Conservation (phyloP, 441 rosid species). For the Corymbia citriodora region DNA sequence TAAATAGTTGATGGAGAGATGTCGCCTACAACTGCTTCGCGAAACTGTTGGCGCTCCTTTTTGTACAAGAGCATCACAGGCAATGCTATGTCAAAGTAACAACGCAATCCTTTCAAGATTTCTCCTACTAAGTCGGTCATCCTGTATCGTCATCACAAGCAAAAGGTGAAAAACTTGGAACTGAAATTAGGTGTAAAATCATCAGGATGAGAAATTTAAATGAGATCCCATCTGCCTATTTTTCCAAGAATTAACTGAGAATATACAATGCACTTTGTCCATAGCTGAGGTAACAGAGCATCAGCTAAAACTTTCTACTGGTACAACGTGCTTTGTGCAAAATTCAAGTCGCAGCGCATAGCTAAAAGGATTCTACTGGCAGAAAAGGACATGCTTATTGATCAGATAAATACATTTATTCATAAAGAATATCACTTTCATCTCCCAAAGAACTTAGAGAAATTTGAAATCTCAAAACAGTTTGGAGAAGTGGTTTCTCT, state of each 20-base stretch:
- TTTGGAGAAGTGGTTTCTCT: neutral
- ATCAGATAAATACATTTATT: neutral
- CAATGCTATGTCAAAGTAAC: constrained; percentile 91
- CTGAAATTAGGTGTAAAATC: neutral
- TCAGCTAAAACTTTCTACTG: neutral
- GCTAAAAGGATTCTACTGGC: neutral
- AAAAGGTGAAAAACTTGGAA: neutral
- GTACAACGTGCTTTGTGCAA: neutral
- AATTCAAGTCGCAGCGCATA: neutral
- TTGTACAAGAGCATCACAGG: constrained; percentile 79
- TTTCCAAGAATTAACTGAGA: neutral
- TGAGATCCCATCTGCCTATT: neutral
- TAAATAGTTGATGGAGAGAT: constrained; percentile 84
- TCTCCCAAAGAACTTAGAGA: neutral
- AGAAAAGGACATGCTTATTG: neutral
- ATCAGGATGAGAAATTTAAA: neutral
- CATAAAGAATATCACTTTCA: neutral
- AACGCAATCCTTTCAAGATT: constrained; percentile 79
- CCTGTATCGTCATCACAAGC: constrained; percentile 29
- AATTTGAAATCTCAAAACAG: neutral
- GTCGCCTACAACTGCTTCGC: constrained; percentile 46
- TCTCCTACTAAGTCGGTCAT: constrained; percentile 77
- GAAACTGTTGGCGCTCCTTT: constrained; percentile 84
- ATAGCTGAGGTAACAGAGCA: neutral
- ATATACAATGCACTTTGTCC: neutral